Base-by-base conservation (phyloP, 441 rosid species). In the Populus hybrid region DNA sequence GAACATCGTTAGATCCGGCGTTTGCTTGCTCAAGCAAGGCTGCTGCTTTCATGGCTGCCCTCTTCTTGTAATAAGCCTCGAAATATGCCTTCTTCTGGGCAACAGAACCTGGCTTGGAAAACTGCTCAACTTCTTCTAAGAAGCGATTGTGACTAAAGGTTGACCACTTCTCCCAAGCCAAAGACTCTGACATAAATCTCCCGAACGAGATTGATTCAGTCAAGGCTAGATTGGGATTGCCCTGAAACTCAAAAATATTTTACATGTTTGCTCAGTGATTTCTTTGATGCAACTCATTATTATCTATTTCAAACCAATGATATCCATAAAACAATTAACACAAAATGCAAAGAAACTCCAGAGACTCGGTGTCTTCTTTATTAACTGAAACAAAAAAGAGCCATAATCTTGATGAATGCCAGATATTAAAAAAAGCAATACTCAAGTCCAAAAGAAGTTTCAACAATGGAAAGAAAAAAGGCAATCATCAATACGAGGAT, bases 111-210 rank as follows among this genome's bases (percentile, higher is more conserved):
- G 97, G 97, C 81, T 87, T 93, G 2, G 97, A 89, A 68, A 86
- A 89, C 80, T 84, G 93, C 89, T 94, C 93, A 4, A 88, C 94
- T 83, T 97, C 99, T 83, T 97, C 99, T 75, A 92, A 82, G 87
- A 93, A 89, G 64, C 93, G 97, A 40, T 97, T 97, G 86, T 90
- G 95, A 76, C 98, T 90, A 79, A 97, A 97, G 42, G 94, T 81
- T 76, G 99, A 97, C 95, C 96, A 94, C 77, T 90, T 97, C 87
- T 87, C 98, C 99, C 99, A 94, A 42, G 89, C 89, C 71, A 94
- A 77, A 50, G 95, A 78, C 76, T 93, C 99, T 21, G 95, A 85
- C 87, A 90, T 85, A 64, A 86, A 97, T 85, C 97, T 90, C 77
- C 99, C 99, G 36, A 97, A 93, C 1, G 99, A 94, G 70, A 94